Evolutionary conservation across 2,329 filamentous ascomycete genomes (phyloP).

Genomic region (Aspergillus sp.): DNA sequence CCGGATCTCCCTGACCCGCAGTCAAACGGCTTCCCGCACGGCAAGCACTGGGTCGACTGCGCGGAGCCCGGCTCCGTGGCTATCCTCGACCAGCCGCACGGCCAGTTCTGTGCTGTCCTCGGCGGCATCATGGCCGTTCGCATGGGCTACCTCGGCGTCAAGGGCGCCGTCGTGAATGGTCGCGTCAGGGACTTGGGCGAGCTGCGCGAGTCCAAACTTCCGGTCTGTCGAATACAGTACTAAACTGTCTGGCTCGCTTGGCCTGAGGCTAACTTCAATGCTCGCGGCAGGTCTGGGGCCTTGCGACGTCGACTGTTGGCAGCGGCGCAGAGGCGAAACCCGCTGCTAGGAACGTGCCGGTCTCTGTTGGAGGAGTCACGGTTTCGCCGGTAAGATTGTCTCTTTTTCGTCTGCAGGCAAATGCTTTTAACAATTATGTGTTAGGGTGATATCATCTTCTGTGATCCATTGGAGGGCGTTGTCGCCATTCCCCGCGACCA

Average conservation of each 20-base stretch:
- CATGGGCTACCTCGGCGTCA: slow-evolving; percentile 53
- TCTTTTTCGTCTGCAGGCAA: too few species aligned
- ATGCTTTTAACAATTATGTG: too few species aligned
- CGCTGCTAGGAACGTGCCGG: slow-evolving; percentile 30
- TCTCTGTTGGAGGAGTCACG: slow-evolving; percentile 32
- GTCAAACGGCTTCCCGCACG: slow-evolving; percentile 46
- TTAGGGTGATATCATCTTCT: slow-evolving; percentile 60
- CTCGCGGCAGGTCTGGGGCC: slow-evolving; percentile 35
- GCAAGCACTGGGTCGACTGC: slow-evolving; percentile 60
- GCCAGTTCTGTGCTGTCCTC: slow-evolving; percentile 59
- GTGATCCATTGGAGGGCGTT: slow-evolving; percentile 60
- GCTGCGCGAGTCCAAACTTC: slow-evolving; percentile 46
- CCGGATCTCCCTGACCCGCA: slow-evolving; percentile 15
- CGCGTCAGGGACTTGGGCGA: slow-evolving; percentile 58
- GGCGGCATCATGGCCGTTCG: slow-evolving; percentile 69
- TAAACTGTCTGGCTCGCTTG: not conserved
- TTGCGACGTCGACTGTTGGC: slow-evolving; percentile 36
- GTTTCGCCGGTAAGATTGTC: slow-evolving; percentile 30
- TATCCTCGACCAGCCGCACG: slow-evolving; percentile 55
- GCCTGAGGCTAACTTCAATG: slow-evolving; percentile 6
- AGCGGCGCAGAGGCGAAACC: slow-evolving; percentile 37
- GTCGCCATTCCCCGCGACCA: slow-evolving; percentile 57
- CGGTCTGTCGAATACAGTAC: slow-evolving; percentile 39
- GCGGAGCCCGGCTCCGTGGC: slow-evolving; percentile 52
- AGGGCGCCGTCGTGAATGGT: slow-evolving; percentile 58